Evolutionary conservation across 2,329 filamentous ascomycete species (phyloP).

Genomic region (Penicillium hordei): DNA sequence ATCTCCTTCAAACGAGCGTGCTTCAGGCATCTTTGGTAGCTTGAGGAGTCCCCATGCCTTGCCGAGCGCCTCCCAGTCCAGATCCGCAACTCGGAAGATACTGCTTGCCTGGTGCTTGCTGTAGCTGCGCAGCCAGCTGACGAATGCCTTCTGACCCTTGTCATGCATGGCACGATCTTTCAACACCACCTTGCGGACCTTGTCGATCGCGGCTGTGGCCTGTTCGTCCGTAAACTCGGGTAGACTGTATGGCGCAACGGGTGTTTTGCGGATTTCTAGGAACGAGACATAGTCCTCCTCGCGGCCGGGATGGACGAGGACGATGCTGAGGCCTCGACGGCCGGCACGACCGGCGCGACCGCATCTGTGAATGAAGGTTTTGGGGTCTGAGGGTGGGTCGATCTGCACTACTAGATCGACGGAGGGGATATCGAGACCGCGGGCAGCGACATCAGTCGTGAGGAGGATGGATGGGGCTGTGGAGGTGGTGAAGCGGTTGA

Average conservation of each 20-base stretch:
- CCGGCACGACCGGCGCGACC: conserved; percentile 64
- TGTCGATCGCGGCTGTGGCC: conserved; percentile 57
- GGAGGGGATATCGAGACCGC: conserved; percentile 86
- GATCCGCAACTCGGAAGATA: conserved; percentile 79
- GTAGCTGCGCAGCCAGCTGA: conserved; percentile 90
- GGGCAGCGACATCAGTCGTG: conserved; percentile 88
- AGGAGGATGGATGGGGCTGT: conserved; percentile 76
- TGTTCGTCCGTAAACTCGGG: conserved; percentile 61
- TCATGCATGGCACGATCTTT: conserved; percentile 72
- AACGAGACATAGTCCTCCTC: conserved; percentile 92
- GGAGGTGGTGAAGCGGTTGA: conserved; percentile 73
- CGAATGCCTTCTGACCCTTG: conserved; percentile 86
- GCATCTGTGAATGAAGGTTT: conserved; percentile 71
- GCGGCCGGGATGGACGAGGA: conserved; percentile 78
- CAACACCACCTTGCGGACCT: conserved; percentile 59
- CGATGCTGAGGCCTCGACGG: conserved; percentile 74
- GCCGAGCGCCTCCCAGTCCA: conserved; percentile 82
- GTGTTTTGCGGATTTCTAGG: conserved; percentile 81
- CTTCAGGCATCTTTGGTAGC: conserved; percentile 91
- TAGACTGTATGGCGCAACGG: conserved; percentile 63
- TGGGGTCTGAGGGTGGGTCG: conserved; percentile 82
- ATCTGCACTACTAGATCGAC: conserved; percentile 90
- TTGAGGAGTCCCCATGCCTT: conserved; percentile 82
- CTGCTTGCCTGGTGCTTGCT: conserved; percentile 86
- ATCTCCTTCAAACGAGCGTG: conserved; percentile 71